These are phyloP conservation scores for Phytopythium chamaehyphon DNA, from an alignment of 352 stramenopile genomes.

Conservation along the genomic window DNA sequence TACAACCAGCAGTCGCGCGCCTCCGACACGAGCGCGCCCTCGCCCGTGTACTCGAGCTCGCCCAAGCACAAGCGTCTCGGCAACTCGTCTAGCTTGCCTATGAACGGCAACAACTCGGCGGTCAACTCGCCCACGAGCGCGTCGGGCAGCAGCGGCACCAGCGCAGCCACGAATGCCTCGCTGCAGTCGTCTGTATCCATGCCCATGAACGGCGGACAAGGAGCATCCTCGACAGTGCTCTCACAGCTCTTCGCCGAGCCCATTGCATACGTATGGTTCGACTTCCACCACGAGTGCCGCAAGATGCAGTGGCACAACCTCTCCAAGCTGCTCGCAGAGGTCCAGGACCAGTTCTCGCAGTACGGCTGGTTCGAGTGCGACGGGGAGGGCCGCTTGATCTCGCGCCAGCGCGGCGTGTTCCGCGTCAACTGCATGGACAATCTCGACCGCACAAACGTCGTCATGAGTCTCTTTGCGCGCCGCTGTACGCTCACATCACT, in stretches of 20 bases:
- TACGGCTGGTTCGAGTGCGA: constrained; percentile 74
- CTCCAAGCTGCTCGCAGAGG: constrained; percentile 77
- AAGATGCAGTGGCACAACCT: constrained; percentile 93
- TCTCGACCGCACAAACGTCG: constrained; percentile 96
- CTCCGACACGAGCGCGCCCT: constrained; percentile 20
- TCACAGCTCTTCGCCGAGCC: constrained; percentile 51
- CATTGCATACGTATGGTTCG: constrained; percentile 93
- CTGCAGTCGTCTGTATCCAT: constrained; percentile 23
- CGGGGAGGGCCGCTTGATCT: constrained; percentile 42
- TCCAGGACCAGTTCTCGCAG: constrained; percentile 61
- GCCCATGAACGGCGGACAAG: constrained; percentile 9
- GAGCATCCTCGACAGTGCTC: constrained; percentile 10
- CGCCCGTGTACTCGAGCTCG: constrained; percentile 23
- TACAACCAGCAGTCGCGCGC: constrained; percentile 79
- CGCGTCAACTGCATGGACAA: constrained; percentile 99
- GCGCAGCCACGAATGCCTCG: not conserved
- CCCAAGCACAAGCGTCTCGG: constrained; percentile 35
- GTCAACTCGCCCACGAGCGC: constrained; percentile 28
- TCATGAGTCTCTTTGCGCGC: constrained; percentile 93
- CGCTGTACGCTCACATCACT: constrained; percentile 81
- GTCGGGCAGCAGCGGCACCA: constrained; percentile 23
- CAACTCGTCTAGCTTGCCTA: constrained; percentile 11
- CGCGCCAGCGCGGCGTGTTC: constrained; percentile 90
- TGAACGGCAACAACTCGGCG: constrained; percentile 18
- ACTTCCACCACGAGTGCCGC: constrained; percentile 96